phyloP scores from a whole-genome alignment of 306 rosid genomes.

The Heteromeles arbutifolia region DNA sequence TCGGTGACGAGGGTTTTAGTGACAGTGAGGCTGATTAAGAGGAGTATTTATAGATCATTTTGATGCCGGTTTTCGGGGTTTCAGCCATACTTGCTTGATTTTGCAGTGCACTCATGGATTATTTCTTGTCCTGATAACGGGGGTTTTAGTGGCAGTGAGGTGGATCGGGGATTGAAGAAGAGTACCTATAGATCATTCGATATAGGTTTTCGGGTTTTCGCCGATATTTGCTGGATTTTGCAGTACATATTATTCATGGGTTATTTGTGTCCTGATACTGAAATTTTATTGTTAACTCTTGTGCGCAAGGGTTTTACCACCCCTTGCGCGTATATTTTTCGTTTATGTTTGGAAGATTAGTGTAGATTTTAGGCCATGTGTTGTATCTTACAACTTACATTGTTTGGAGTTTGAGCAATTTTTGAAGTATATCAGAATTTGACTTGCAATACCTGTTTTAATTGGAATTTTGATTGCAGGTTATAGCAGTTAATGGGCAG shows the following conservation, averaged over 20 bases:
- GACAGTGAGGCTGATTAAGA: background rate
- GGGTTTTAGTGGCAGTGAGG: background rate
- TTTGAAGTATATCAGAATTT: background rate
- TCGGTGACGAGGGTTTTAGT: background rate
- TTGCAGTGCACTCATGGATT: background rate
- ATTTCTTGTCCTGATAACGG: background rate
- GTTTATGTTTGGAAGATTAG: background rate
- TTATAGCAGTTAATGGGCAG: constrained; percentile 56
- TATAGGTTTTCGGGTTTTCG: background rate
- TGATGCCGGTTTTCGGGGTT: background rate
- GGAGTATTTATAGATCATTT: background rate
- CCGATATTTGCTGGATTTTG: background rate
- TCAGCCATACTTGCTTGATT: background rate
- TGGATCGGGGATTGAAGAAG: background rate
- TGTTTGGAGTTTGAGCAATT: background rate
- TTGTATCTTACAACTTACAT: too few relatives aligned
- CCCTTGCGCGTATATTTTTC: background rate
- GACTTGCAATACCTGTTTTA: background rate
- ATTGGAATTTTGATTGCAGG: constrained; percentile 40
- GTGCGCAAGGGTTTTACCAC: background rate
- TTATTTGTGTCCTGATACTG: background rate
- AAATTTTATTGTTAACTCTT: background rate
- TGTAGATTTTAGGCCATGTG: background rate
- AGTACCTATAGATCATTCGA: background rate
- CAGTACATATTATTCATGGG: background rate